Evolutionary conservation across 164 flowering plant genomes (phyloP).

Genomic region (Liquidambar formosana): DNA sequence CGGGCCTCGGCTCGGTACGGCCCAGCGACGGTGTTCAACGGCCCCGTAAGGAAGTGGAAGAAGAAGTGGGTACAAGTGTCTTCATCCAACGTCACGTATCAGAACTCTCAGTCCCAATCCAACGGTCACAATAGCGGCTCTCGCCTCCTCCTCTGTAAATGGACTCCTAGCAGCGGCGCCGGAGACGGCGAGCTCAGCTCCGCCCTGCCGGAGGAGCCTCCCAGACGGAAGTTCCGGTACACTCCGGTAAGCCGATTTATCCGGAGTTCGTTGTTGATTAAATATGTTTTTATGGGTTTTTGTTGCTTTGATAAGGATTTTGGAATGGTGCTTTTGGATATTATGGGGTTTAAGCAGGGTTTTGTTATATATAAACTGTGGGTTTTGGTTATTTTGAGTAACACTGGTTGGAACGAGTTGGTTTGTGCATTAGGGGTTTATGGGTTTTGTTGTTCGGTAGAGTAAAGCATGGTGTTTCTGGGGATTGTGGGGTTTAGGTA

Average conservation of each 20-base stretch:
- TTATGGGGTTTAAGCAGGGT: neutral
- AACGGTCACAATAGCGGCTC: slow-evolving; percentile 21
- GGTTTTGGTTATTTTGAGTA: neutral
- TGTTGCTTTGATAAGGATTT: neutral
- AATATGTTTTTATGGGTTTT: neutral
- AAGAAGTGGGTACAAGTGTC: slow-evolving; percentile 56
- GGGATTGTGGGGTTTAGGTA: neutral
- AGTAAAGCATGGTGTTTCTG: no score
- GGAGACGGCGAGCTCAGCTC: slow-evolving; percentile 8
- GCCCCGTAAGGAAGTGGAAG: slow-evolving; percentile 64
- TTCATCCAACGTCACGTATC: slow-evolving; percentile 18
- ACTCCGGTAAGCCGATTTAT: slow-evolving; percentile 46
- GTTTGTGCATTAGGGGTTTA: no score
- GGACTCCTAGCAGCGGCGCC: slow-evolving; percentile 21
- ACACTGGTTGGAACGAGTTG: no score
- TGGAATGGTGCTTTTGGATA: neutral
- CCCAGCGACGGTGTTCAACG: slow-evolving; percentile 43
- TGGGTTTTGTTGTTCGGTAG: no score
- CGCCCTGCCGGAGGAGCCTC: slow-evolving; percentile 29
- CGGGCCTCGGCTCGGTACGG: slow-evolving; percentile 53
- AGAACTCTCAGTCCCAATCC: slow-evolving; percentile 12
- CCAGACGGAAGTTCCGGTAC: slow-evolving; percentile 51
- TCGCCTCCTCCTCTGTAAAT: slow-evolving; percentile 29
- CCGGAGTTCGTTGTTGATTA: slow-evolving; percentile 25
- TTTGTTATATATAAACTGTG: neutral